Conservation (phyloP, 495 filamentous ascomycete genomes). For the Endocarpon pusillum region DNA sequence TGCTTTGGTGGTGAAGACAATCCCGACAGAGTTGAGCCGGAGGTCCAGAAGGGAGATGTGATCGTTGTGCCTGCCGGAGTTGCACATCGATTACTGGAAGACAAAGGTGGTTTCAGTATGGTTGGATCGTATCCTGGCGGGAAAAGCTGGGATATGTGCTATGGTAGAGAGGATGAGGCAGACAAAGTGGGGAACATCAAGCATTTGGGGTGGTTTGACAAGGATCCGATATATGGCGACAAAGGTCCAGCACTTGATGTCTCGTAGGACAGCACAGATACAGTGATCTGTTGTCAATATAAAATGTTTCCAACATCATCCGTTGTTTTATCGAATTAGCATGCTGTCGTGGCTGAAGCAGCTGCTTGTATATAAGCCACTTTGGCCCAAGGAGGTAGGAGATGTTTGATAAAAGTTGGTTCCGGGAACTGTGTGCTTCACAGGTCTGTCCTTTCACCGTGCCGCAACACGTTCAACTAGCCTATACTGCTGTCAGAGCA, state of each 20-base stretch:
- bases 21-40: slow-evolving; percentile 33
- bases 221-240: slow-evolving; percentile 42
- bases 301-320: too few relatives aligned
- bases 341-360: too few relatives aligned
- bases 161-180: slow-evolving; percentile 38
- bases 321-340: too few relatives aligned
- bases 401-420: too few relatives aligned
- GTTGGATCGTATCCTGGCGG: slow-evolving; percentile 45
- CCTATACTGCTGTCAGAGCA: slow-evolving; percentile 16
- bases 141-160: slow-evolving; percentile 53
- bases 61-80: slow-evolving; percentile 53
- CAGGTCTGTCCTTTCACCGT: slow-evolving; percentile 11
- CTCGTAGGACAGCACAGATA: too few relatives aligned
- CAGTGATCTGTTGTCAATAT: too few relatives aligned
- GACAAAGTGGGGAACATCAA: slow-evolving; percentile 29
- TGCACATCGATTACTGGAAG: slow-evolving; percentile 41
- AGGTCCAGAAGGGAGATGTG: slow-evolving; percentile 41
- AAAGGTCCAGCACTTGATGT: slow-evolving; percentile 32
- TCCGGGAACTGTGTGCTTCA: too few relatives aligned
- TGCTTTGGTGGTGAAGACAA: slow-evolving; percentile 54
- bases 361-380: too few relatives aligned
- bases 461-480: slow-evolving; percentile 54
- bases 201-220: slow-evolving; percentile 34
- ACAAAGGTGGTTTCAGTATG: slow-evolving; percentile 43
- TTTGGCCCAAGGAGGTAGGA: too few relatives aligned